phyloP scores from a whole-genome alignment of 2,329 filamentous ascomycete species.

The Colletotrichum theobromicola region DNA sequence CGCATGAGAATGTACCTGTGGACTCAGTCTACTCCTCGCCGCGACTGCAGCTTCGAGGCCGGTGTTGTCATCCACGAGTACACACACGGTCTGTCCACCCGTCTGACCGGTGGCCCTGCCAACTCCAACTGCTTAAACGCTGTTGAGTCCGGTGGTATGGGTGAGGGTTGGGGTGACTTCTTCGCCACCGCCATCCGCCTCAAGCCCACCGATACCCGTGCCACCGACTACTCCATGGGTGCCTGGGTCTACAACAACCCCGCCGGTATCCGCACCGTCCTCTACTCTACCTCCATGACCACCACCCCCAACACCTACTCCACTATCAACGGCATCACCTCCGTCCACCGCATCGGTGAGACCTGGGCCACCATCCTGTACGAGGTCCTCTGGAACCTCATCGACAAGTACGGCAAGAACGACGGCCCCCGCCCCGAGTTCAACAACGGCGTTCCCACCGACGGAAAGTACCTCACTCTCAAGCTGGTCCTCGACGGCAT shows the following conservation, averaged over 20 bases:
- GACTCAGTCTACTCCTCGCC: conserved; percentile 48
- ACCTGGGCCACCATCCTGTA: conserved; percentile 59
- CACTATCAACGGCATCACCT: conserved; percentile 39
- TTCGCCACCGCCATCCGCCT: conserved; percentile 56
- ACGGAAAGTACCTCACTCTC: conserved; percentile 57
- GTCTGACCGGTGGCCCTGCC: conserved; percentile 62
- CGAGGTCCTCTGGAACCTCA: conserved; percentile 63
- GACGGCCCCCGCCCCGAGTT: conserved; percentile 46
- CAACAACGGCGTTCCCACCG: conserved; percentile 50
- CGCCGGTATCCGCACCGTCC: conserved; percentile 52
- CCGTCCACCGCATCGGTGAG: conserved; percentile 55
- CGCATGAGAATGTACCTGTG: conserved; percentile 64
- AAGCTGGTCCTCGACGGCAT: conserved; percentile 58
- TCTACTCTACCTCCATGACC: conserved; percentile 54
- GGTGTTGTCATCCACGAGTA: conserved; percentile 67
- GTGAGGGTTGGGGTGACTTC: conserved; percentile 64
- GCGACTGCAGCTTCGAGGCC: conserved; percentile 64
- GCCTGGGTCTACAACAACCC: conserved; percentile 52
- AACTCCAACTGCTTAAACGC: conserved; percentile 54
- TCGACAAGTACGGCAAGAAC: conserved; percentile 60
- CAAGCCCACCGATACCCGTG: conserved; percentile 49
- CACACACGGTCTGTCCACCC: conserved; percentile 60
- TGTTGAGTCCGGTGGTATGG: conserved; percentile 60
- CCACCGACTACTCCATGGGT: conserved; percentile 52
- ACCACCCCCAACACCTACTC: conserved; percentile 58